Percentiles rank a stretch among this genome's conserved stretches.
Conservation (phyloP, 176 grass and related monocot genomes). For the Musa troglodytarum region DNA sequence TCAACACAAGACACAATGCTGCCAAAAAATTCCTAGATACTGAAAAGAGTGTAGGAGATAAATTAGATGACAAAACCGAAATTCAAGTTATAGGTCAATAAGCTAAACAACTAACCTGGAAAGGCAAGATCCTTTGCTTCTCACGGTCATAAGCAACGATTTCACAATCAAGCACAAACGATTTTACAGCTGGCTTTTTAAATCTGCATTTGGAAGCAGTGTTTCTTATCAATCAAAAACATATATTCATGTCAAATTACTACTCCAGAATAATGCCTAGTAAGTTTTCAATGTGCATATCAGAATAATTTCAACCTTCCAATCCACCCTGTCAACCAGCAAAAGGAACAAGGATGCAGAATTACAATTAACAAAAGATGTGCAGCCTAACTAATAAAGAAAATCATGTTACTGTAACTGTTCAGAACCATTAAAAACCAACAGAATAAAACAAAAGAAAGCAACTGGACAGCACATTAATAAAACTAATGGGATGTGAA, state of each 20-base stretch:
- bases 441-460: too few species aligned
- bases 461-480: too few species aligned
- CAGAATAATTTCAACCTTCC: not conserved
- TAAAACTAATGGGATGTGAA: too few species aligned
- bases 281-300: not conserved
- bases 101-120: constrained; percentile 48
- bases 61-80: not conserved
- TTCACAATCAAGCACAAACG: constrained; percentile 95
- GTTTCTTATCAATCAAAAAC: not conserved
- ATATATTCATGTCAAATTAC: not conserved
- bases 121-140: constrained; percentile 84
- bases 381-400: not conserved
- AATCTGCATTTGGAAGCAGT: constrained; percentile 45
- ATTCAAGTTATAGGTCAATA: not conserved
- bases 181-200: constrained; percentile 64
- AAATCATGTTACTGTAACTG: too few species aligned
- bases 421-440: too few species aligned
- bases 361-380: not conserved
- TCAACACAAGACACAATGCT: too few species aligned
- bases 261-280: not conserved
- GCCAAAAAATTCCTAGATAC: too few species aligned
- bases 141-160: constrained; percentile 90
- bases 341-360: not conserved
- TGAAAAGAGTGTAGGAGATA: not conserved
- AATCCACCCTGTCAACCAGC: not conserved